phyloP scores from a whole-genome alignment of 1,284 basidiomycete species.

The Malassezia dermatis region DNA sequence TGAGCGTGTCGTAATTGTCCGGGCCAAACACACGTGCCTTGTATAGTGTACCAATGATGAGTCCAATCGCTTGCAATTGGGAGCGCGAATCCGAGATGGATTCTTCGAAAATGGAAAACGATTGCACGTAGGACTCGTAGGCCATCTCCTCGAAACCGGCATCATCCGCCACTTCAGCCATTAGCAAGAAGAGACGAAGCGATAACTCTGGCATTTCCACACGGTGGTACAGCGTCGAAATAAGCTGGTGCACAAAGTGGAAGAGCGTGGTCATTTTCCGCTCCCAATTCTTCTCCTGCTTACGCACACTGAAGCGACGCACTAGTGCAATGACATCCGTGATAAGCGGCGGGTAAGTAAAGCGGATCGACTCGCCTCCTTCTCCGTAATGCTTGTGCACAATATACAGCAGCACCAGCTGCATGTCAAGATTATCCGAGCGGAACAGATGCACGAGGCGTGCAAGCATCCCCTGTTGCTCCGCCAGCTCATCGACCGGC shows the following conservation, averaged over 20 bases:
- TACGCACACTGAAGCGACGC: constrained; percentile 37
- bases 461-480: constrained; percentile 45
- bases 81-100: constrained; percentile 42
- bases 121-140: constrained; percentile 46
- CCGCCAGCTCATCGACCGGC: constrained; percentile 39
- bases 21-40: constrained; percentile 36
- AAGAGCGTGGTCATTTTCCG: constrained; percentile 41
- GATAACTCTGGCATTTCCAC: constrained; percentile 44
- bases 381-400: constrained; percentile 39
- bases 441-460: constrained; percentile 44
- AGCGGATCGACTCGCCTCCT: constrained; percentile 42
- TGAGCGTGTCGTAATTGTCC: constrained; percentile 45
- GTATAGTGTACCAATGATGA: constrained; percentile 42
- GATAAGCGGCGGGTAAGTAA: constrained; percentile 41
- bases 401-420: constrained; percentile 41
- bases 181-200: constrained; percentile 38
- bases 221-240: constrained; percentile 41
- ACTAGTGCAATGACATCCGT: constrained; percentile 37
- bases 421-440: constrained; percentile 35
- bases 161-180: constrained; percentile 43
- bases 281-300: constrained; percentile 31
- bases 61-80: constrained; percentile 40
- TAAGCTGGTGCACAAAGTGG: constrained; percentile 46
- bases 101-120: constrained; percentile 47
- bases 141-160: constrained; percentile 41